Conservation (phyloP, 768 basidiomycete species). For the Termitomyces sp. region DNA sequence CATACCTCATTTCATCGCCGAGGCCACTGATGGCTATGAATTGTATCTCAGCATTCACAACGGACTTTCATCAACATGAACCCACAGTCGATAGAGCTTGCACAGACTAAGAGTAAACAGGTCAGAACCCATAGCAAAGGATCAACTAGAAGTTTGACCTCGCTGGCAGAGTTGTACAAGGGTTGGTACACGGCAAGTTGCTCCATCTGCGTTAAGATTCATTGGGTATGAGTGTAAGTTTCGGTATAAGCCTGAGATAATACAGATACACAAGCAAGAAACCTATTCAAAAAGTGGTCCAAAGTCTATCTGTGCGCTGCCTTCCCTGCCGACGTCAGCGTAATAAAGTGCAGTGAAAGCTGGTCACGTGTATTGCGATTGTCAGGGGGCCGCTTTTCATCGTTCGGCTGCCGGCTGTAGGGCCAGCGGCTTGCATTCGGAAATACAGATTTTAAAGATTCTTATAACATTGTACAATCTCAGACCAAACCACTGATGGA, state of each 20-base stretch:
- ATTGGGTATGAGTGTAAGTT: conserved; percentile 15
- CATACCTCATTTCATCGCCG: conserved; percentile 56
- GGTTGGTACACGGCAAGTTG: conserved; percentile 44
- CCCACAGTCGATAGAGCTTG: conserved; percentile 57
- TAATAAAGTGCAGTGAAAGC: background rate
- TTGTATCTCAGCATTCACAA: background rate
- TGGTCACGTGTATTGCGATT: background rate
- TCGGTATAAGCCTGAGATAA: background rate
- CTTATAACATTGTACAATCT: no score
- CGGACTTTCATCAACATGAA: background rate
- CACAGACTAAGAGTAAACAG: conserved; percentile 39
- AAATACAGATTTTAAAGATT: no score
- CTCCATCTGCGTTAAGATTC: conserved; percentile 27
- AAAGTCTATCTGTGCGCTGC: background rate
- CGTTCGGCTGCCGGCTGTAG: no score
- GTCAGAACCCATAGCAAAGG: conserved; percentile 4
- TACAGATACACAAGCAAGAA: background rate
- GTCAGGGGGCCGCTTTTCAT: no score
- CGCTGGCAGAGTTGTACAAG: conserved; percentile 70
- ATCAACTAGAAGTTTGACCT: conserved; percentile 31
- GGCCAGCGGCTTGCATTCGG: no score
- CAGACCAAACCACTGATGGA: no score
- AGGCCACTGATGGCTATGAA: conserved; percentile 57
- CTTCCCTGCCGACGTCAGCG: background rate
- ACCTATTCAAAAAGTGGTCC: background rate